phyloP scores from a whole-genome alignment of 257 asterid genomes.

The Anisodus acutangulus region DNA sequence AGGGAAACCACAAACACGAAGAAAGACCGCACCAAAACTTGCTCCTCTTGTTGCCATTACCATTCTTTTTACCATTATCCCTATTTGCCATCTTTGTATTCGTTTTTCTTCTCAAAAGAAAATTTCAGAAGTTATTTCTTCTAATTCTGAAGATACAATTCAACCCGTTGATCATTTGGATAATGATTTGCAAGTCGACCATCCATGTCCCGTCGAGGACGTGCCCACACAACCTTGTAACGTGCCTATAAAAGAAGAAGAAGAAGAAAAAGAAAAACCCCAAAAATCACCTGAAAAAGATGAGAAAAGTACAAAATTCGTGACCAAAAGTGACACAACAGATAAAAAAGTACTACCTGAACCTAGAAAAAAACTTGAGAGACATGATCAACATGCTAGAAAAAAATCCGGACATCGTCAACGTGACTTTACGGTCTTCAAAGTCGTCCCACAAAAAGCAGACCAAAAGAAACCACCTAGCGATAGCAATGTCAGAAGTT shows the following conservation, averaged over 20 bases:
- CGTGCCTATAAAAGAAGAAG: slow-evolving; percentile 17
- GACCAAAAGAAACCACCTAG: not conserved
- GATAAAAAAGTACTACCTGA: not conserved
- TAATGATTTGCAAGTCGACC: not conserved
- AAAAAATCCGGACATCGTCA: slow-evolving; percentile 34
- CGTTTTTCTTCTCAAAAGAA: slow-evolving; percentile 38
- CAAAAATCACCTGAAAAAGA: not conserved
- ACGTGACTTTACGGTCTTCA: slow-evolving; percentile 16
- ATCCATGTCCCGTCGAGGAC: slow-evolving; percentile 19
- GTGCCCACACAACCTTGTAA: slow-evolving; percentile 20
- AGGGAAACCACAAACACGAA: slow-evolving; percentile 53
- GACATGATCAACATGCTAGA: slow-evolving; percentile 31
- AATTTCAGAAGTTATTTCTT: slow-evolving; percentile 31
- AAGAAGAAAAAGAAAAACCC: not conserved
- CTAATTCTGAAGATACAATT: slow-evolving; percentile 12
- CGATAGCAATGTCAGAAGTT: not conserved
- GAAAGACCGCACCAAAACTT: slow-evolving; percentile 43
- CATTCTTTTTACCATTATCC: slow-evolving; percentile 51
- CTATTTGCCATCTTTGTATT: slow-evolving; percentile 49
- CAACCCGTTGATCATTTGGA: not conserved
- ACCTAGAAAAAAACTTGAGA: slow-evolving; percentile 24
- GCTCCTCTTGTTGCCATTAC: slow-evolving; percentile 53
- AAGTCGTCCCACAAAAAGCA: not conserved
- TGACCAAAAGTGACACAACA: not conserved
- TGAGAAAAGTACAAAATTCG: not conserved